A percentile compares a stretch with the other conserved stretches of the same genome.
Evolutionary conservation across 108 stramenopile species (phyloP).

Genomic region (Cyclotella atomus): DNA sequence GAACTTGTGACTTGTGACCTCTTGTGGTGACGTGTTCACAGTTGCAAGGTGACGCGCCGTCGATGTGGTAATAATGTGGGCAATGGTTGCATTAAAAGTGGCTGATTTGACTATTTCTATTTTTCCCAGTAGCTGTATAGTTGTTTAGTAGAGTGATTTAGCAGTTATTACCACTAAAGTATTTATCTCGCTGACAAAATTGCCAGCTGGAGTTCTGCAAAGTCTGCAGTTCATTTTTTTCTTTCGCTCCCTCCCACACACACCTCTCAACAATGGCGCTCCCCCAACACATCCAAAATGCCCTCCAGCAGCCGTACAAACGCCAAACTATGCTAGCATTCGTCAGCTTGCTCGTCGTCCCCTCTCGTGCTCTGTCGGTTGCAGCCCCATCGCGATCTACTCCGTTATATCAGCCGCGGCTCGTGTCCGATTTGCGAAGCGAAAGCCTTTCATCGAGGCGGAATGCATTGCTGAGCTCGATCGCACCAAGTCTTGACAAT

Average conservation of each 20-base stretch:
- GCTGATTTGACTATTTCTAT: too few species aligned
- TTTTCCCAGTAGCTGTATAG: too few species aligned
- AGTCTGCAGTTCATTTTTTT: too few species aligned
- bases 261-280: not conserved
- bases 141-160: too few species aligned
- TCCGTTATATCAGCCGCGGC: not conserved
- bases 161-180: too few species aligned
- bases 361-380: not conserved
- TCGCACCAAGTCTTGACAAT: constrained; percentile 26
- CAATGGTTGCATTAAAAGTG: too few species aligned
- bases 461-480: constrained; percentile 12
- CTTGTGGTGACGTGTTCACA: too few species aligned
- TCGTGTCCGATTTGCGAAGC: not conserved
- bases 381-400: not conserved
- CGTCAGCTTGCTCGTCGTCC: not conserved
- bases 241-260: not conserved
- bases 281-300: constrained; percentile 1
- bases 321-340: not conserved
- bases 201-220: too few species aligned
- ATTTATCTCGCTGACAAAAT: too few species aligned
- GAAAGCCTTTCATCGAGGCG: constrained; percentile 1
- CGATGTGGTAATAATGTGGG: too few species aligned
- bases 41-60: too few species aligned
- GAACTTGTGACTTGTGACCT: too few species aligned
- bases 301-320: not conserved